These are phyloP conservation scores for Actinomortierella wolfii DNA, from an alignment of 371 early-diverging fungal genomes.

Conservation along the genomic window DNA sequence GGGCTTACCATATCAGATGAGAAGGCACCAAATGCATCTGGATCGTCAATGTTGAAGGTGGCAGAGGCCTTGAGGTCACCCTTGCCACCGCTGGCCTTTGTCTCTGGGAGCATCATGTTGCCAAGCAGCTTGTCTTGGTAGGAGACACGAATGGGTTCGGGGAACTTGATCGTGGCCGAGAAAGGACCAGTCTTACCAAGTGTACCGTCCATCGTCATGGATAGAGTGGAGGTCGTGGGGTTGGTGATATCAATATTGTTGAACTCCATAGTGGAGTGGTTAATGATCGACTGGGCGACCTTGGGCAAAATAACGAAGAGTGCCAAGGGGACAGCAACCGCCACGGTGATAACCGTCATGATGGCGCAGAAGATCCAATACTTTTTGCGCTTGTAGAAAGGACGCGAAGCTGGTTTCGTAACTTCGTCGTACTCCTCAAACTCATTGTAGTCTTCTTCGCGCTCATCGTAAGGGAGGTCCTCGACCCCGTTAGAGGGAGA, in stretches of 20 bases:
- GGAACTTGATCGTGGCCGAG: conserved; percentile 53
- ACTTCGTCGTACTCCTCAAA: conserved; percentile 46
- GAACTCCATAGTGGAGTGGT: conserved; percentile 54
- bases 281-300: conserved; percentile 61
- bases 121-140: conserved; percentile 54
- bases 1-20: conserved; percentile 58
- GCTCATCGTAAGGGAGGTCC: conserved; percentile 42
- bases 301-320: conserved; percentile 64
- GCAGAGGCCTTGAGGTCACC: conserved; percentile 52
- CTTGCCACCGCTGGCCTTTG: conserved; percentile 53
- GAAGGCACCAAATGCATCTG: conserved; percentile 54
- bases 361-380: conserved; percentile 66
- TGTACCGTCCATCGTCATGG: conserved; percentile 53
- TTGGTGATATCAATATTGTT: conserved; percentile 55
- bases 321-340: conserved; percentile 53
- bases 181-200: conserved; percentile 62
- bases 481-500: conserved; percentile 40
- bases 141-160: conserved; percentile 52
- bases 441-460: conserved; percentile 46
- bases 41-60: conserved; percentile 53
- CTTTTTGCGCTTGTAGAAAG: conserved; percentile 58
- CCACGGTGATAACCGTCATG: conserved; percentile 52
- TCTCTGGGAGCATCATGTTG: conserved; percentile 54
- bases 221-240: conserved; percentile 49
- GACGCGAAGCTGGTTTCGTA: conserved; percentile 29